These are phyloP conservation scores for Emericellopsis cladophorae DNA, from an alignment of 2,329 filamentous ascomycete species.

Conservation along the genomic window DNA sequence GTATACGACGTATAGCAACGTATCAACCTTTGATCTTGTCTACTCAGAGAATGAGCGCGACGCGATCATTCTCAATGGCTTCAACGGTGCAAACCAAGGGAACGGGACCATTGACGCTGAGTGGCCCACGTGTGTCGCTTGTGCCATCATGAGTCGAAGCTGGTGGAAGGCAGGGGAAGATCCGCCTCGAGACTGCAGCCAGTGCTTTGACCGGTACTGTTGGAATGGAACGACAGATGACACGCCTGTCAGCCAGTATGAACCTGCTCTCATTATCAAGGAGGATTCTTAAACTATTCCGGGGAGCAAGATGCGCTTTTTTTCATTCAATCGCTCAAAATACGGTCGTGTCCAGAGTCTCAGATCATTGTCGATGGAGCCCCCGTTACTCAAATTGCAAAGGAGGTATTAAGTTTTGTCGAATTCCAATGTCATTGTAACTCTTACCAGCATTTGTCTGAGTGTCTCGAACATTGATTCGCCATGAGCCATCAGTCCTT, in stretches of 20 bases:
- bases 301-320: too few species aligned
- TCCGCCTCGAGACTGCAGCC: slow-evolving; percentile 52
- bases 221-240: slow-evolving; percentile 57
- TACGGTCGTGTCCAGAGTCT: too few species aligned
- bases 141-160: slow-evolving; percentile 63
- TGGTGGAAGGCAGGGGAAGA: slow-evolving; percentile 50
- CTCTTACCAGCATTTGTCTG: too few species aligned
- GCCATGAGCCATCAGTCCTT: too few species aligned
- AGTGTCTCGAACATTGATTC: too few species aligned
- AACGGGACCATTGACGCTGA: slow-evolving; percentile 57
- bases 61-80: slow-evolving; percentile 67
- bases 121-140: slow-evolving; percentile 71
- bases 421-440: too few species aligned
- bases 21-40: slow-evolving; percentile 53
- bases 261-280: not conserved
- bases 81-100: slow-evolving; percentile 64
- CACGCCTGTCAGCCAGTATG: not conserved
- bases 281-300: too few species aligned
- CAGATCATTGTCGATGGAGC: too few species aligned
- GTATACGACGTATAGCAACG: slow-evolving; percentile 58
- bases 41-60: slow-evolving; percentile 56
- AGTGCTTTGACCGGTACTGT: slow-evolving; percentile 72
- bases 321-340: too few species aligned
- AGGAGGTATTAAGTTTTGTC: too few species aligned
- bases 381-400: too few species aligned